Base-by-base conservation (phyloP, 2,329 filamentous ascomycete genomes). In the Tolypocladium album region DNA sequence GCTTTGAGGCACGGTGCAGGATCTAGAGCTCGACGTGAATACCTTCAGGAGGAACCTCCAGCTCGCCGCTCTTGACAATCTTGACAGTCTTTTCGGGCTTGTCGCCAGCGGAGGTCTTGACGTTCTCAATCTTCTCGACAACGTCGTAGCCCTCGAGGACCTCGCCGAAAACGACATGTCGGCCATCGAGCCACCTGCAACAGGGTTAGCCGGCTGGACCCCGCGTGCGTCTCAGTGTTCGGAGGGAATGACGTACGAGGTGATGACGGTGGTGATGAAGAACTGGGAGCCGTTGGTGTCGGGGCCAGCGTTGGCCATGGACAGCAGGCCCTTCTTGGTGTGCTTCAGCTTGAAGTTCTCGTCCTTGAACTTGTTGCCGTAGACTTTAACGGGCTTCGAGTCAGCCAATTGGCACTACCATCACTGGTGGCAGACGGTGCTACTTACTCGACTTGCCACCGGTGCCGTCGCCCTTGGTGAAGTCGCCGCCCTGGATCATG, bases 301-400 rank as follows among this genome's bases (percentile, higher is more conserved):
- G 75, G 86, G 84, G 75, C 89, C 89, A 62, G 88, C 84, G 78
- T 92, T 92, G 76, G 88, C 90, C 90, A 91, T 94, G 76, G 88
- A 91, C 66, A 94, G 79, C 58, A 90, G 79, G 70, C 90, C 90
- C 76, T 86, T 88, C 84, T 91, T 92, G 80, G 82, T 84, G 86
- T 95, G 90, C 83, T 92, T 92, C 72, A 93, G 83, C 87, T 94
- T 93, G 84, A 95, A 94, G 88, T 93, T 94, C 86, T 95, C 90
- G 70, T 95, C 90, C 65, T 84, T 77, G 79, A 94, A 94, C 78
- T 89, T 90, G 68, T 84, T 81, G 69, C 90, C 90, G 74, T 93
- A 94, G 80, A 94, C 85, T 87, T 64, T 61, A 24, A 38, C 50
- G 13, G n/a, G 22, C 13, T 43, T 52, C 34, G 36, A 31, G 57